Base-by-base conservation (phyloP, 495 filamentous ascomycete species). In the Lentithecium fluviatile region DNA sequence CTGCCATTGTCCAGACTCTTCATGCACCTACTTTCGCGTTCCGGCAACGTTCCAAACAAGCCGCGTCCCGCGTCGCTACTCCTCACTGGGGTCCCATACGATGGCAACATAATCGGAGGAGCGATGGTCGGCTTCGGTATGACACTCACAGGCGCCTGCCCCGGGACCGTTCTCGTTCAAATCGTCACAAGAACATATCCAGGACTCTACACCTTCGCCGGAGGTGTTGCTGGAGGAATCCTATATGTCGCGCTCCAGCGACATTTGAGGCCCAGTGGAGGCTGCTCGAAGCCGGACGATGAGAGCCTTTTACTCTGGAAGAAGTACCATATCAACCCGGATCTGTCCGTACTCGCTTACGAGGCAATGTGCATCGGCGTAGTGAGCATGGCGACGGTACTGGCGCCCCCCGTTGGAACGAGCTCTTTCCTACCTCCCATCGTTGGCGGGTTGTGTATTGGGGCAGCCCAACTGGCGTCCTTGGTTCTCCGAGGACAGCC, bases 101-200 rank as follows among this genome's bases (percentile, higher is more conserved):
- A 62, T 32, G 58, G 58, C 6, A 64, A 64, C 21, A 53, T 64
- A 5, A 64, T 64, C 15, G 60, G 60, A 52, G 60, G 60, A 32
- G 46, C 48, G 20, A 45, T 64, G 60, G 10, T 64, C 38, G 60
- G 60, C 24, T 45, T 56, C 11, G 60, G 60, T 13, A 64, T 64
- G 60, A 53, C 60, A 26, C 60, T 64, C 24, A 64, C 52, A 24
- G 60, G 60, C 3, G 60, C 60, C 24, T 64, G 60, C 29, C 60
- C 60, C 38, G 60, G 60, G 2, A 64, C 60, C 1, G 60, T 64
- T 20, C 52, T 64, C 47, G 53, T 64, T 6, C 60, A 64, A 26
- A 29, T 64, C 17, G 60, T 46, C 19, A 58, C 52, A 32, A 13
- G 19, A 38, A 56, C 54, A 52, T 53, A 58, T 36, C 54, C 60